Evolutionary conservation across 192 early-diverging fungal genomes (phyloP), one percentile per base, ranked within the genome.

Genomic region (Coemansia sp.): DNA sequence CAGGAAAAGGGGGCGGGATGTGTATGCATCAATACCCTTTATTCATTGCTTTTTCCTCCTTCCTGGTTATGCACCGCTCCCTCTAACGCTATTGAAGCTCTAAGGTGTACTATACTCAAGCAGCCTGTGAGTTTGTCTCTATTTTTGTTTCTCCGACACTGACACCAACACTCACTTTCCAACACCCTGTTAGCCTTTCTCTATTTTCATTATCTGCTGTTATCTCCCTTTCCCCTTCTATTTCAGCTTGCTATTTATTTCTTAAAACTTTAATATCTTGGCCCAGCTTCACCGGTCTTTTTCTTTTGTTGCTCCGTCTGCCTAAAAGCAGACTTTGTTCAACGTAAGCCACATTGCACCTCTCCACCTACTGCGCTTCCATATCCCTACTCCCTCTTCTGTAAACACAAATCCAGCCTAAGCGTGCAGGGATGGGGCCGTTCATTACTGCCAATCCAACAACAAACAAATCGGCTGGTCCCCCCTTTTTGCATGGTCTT

Each of bases 141-240:
- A 3, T 52, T 52, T 52, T 52, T 29, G 23, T 20, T 52, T 23
- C 49, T 43, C 42, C 42, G 42, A 43, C 42, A 43, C 42, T 13
- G 15, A 10, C 59, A 45, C 30, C 16, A 25, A 45, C 45, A 1
- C 55, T 37, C n/a, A 16, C 68, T 31, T 40, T 52, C 20, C 8
- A 40, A 21, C 29, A 20, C 21, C 28, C 20, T 20, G 42, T 56
- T 58, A 16, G n/a, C 21, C 1, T 62, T 48, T 48, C 23, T 30
- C 16, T 61, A 46, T 29, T 31, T 39, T 20, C 30, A 35, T 40
- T 67, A 25, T 48, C 45, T 61, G 29, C n/a, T 34, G 21, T 15
- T 63, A 23, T 46, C 18, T 33, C 30, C 43, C 21, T 29, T 51
- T 29, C 23, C 30, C 21, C 35, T 63, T 70, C 46, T 63, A 48